Conservation (phyloP, 176 grass and related monocot genomes). For the Oryza longistaminata region DNA sequence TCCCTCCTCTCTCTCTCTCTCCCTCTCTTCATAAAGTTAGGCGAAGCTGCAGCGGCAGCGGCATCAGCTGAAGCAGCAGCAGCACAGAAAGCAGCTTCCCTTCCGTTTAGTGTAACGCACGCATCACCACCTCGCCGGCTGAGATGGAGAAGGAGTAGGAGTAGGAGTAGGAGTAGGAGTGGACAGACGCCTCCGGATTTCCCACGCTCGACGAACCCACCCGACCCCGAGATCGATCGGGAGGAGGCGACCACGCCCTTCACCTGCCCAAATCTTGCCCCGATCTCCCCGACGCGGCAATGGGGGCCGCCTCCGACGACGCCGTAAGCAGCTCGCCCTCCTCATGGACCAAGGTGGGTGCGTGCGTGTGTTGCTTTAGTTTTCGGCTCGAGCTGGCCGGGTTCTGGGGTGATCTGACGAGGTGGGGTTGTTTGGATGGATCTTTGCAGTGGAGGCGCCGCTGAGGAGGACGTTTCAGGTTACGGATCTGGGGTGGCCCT, state of each 20-base stretch:
- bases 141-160: not conserved
- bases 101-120: conserved; percentile 17
- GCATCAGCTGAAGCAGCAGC: too few relatives aligned
- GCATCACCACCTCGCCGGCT: not conserved
- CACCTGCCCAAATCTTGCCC: not conserved
- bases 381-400: too few relatives aligned
- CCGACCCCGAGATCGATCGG: not conserved
- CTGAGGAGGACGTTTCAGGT: conserved; percentile 89
- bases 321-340: conserved; percentile 71
- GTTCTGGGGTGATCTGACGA: not conserved
- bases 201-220: not conserved
- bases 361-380: not conserved
- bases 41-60: too few relatives aligned
- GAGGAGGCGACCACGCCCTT: too few relatives aligned
- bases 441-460: conserved; percentile 78
- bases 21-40: too few relatives aligned
- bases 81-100: too few relatives aligned
- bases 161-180: too few relatives aligned
- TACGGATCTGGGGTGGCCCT: conserved; percentile 35
- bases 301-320: conserved; percentile 71
- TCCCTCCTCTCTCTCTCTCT: too few relatives aligned
- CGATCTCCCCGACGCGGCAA: conserved; percentile 29
- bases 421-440: conserved; percentile 1
- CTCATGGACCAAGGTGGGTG: conserved; percentile 69
- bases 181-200: not conserved